Evolutionary conservation across 345 rosid genomes (phyloP).

Genomic region (Acer saccharum): DNA sequence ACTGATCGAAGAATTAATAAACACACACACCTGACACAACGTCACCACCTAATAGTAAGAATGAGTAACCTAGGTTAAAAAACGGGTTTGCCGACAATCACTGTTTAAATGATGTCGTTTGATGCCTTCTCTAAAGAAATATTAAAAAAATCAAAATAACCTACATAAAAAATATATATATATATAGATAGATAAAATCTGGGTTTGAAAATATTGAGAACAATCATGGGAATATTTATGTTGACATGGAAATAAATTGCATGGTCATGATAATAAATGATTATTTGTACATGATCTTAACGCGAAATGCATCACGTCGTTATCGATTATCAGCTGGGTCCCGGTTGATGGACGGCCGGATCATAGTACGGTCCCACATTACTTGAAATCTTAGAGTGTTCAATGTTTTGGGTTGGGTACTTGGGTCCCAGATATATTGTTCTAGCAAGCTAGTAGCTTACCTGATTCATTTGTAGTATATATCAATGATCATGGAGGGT

Average conservation of each 20-base stretch:
- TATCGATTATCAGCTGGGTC: constrained; percentile 14
- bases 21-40: background rate
- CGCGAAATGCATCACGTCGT: constrained; percentile 25
- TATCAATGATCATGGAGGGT: background rate
- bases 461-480: background rate
- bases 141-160: background rate
- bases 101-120: constrained; percentile 34
- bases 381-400: constrained; percentile 26
- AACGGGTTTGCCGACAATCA: constrained; percentile 66
- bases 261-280: constrained; percentile 37
- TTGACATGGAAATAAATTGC: constrained; percentile 22
- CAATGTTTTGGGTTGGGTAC: constrained; percentile 13
- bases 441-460: background rate
- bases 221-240: background rate
- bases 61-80: constrained; percentile 8
- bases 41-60: background rate
- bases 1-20: background rate
- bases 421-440: constrained; percentile 19
- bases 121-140: constrained; percentile 16
- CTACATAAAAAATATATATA: no score
- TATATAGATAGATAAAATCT: background rate
- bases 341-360: constrained; percentile 24
- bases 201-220: background rate
- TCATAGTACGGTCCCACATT: constrained; percentile 29
- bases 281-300: constrained; percentile 13